A percentile compares a stretch with the other conserved stretches of the same genome.
These are phyloP conservation scores for Ceratonia siliqua DNA, from an alignment of 306 rosid genomes.

Conservation along the genomic window DNA sequence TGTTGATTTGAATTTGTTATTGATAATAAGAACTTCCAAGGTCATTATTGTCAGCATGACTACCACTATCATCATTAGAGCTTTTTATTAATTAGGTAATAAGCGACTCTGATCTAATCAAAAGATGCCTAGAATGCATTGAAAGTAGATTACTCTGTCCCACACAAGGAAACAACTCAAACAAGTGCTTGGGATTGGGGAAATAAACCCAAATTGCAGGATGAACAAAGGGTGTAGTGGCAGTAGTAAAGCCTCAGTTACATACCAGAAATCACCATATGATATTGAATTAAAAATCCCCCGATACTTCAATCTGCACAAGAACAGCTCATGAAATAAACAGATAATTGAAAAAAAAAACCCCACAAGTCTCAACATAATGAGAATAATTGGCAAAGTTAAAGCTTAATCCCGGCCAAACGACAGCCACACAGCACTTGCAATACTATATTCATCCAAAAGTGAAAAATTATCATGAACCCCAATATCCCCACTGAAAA, in stretches of 20 bases:
- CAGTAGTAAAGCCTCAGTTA: constrained; percentile 30
- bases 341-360: constrained; percentile 31
- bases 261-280: constrained; percentile 35
- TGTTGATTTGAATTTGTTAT: not conserved
- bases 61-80: not conserved
- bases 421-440: constrained; percentile 50
- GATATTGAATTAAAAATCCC: constrained; percentile 33
- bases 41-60: not conserved
- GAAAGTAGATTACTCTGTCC: constrained; percentile 30
- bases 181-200: not conserved
- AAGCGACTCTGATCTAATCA: constrained; percentile 29
- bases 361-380: constrained; percentile 42
- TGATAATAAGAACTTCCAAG: not conserved
- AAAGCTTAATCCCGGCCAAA: constrained; percentile 48
- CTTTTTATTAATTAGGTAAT: constrained; percentile 1
- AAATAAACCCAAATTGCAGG: constrained; percentile 36
- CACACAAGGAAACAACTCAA: constrained; percentile 21
- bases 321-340: constrained; percentile 38
- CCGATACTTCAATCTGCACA: constrained; percentile 28
- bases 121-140: constrained; percentile 15
- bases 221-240: constrained; percentile 26
- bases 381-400: constrained; percentile 38
- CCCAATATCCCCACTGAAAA: constrained; percentile 53
- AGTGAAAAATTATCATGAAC: constrained; percentile 52
- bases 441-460: constrained; percentile 54